Conservation (phyloP, 2,329 filamentous ascomycete species). For the Cylindrodendrum hubeiense region DNA sequence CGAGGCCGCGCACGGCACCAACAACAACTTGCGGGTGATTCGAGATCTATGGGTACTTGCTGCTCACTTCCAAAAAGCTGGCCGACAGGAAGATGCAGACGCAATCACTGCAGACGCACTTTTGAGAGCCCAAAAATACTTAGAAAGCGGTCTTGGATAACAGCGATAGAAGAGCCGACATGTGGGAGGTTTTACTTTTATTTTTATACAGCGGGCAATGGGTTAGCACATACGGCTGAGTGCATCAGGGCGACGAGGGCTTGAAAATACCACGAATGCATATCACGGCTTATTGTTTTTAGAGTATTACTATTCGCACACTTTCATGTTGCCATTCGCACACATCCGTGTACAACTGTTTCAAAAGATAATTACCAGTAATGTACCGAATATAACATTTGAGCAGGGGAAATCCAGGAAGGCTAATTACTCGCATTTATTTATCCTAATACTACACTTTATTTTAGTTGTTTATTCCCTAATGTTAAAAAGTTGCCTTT, state of each 20-base stretch:
- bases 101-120: constrained; percentile 49
- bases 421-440: too few species aligned
- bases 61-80: constrained; percentile 48
- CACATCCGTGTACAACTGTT: too few species aligned
- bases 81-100: constrained; percentile 44
- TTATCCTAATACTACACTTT: too few species aligned
- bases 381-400: too few species aligned
- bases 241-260: not conserved
- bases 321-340: too few species aligned
- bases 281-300: not conserved
- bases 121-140: constrained; percentile 47
- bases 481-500: too few species aligned
- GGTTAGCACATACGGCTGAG: not conserved
- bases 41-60: constrained; percentile 55
- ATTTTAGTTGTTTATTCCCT: too few species aligned
- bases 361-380: too few species aligned
- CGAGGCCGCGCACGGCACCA: constrained; percentile 51
- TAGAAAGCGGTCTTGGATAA: constrained; percentile 41
- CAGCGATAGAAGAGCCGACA: not conserved
- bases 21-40: constrained; percentile 51
- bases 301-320: too few species aligned
- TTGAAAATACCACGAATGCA: not conserved
- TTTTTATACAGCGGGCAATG: not conserved
- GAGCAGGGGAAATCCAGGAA: too few species aligned
- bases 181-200: too few species aligned